Conservation (phyloP, 768 basidiomycete species). For the Hygrocybe coccinea region DNA sequence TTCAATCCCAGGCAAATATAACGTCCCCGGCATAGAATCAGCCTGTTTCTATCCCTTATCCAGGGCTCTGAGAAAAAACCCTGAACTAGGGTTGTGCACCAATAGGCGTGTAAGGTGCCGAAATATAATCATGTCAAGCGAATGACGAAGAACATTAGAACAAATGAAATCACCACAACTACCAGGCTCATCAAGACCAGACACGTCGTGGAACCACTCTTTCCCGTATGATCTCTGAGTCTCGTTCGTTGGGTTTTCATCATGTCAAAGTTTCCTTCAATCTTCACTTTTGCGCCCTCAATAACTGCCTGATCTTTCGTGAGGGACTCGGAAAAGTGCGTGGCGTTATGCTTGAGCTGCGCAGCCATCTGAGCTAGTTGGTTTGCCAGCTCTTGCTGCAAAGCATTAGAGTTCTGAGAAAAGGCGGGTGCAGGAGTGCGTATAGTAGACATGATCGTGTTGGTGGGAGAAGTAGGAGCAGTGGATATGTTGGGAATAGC, state of each 20-base stretch:
- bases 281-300: conserved; percentile 58
- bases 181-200: conserved; percentile 59
- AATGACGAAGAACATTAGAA: conserved; percentile 69
- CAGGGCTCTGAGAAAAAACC: too few species aligned
- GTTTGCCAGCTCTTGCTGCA: conserved; percentile 70
- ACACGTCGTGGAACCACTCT: conserved; percentile 70
- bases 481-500: conserved; percentile 21
- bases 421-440: conserved; percentile 32
- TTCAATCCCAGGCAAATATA: too few species aligned
- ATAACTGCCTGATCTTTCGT: conserved; percentile 72
- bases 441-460: conserved; percentile 25
- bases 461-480: conserved; percentile 31
- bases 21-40: too few species aligned
- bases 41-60: too few species aligned
- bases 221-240: conserved; percentile 57
- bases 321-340: conserved; percentile 70
- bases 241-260: conserved; percentile 64
- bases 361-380: conserved; percentile 83
- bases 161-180: conserved; percentile 62
- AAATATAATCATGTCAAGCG: conserved; percentile 53
- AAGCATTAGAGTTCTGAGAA: conserved; percentile 51
- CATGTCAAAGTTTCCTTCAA: conserved; percentile 66
- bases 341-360: conserved; percentile 78
- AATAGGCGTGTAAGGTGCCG: too few species aligned
- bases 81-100: too few species aligned